Conservation (phyloP, 371 early-diverging fungal species). For the Mucor velutinosus region DNA sequence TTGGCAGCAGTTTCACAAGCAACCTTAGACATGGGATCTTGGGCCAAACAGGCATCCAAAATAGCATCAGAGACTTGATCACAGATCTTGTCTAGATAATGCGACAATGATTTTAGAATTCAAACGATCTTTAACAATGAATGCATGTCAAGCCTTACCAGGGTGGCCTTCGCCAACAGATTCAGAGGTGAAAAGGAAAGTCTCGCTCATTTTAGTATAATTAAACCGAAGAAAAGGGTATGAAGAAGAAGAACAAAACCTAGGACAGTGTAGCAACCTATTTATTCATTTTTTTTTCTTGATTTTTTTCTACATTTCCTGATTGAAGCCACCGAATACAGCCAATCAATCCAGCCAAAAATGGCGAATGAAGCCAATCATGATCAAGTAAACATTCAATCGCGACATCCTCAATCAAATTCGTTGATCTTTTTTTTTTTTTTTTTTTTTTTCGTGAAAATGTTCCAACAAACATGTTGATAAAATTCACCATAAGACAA, state of each 20-base stretch:
- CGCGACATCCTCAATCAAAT: constrained; percentile 27
- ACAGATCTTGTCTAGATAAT: constrained; percentile 94
- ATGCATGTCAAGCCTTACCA: constrained; percentile 54
- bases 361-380: constrained; percentile 21
- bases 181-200: constrained; percentile 99
- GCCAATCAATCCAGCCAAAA: constrained; percentile 13
- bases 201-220: constrained; percentile 39
- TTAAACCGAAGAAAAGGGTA: constrained; percentile 10
- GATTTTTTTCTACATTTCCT: constrained; percentile 4
- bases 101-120: not conserved
- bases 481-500: not conserved
- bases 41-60: constrained; percentile 96
- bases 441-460: not conserved
- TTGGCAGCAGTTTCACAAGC: constrained; percentile 99
- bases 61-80: constrained; percentile 99
- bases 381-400: constrained; percentile 5
- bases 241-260: constrained; percentile 1
- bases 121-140: not conserved
- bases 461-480: not conserved
- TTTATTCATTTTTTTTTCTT: constrained; percentile 10
- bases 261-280: not conserved
- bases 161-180: constrained; percentile 99
- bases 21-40: constrained; percentile 97
- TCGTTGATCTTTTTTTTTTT: constrained; percentile 16
- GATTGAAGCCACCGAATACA: constrained; percentile 18